These are phyloP conservation scores for Pichia sp. DNA, from an alignment of 1,139 yeast species.

Conservation along the genomic window DNA sequence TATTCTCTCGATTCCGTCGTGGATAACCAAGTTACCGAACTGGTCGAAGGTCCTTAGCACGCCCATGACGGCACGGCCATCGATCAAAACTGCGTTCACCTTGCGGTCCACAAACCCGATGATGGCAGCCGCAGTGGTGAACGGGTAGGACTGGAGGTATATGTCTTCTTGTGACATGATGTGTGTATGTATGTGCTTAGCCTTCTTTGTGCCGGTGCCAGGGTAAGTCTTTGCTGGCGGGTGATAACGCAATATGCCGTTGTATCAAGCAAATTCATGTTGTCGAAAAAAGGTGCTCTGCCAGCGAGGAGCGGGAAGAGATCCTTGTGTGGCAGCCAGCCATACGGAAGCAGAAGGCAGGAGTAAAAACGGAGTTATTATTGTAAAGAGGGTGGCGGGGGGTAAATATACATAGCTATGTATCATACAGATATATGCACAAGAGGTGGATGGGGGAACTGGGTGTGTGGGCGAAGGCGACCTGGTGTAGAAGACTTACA, in stretches of 20 bases:
- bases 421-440: background rate
- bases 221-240: too few species aligned
- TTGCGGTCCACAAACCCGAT: conserved; percentile 91
- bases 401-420: background rate
- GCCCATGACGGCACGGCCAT: conserved; percentile 86
- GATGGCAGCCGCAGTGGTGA: conserved; percentile 95
- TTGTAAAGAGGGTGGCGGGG: background rate
- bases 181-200: background rate
- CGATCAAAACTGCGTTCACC: conserved; percentile 81
- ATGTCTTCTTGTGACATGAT: conserved; percentile 35
- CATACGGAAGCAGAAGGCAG: too few species aligned
- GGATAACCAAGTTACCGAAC: conserved; percentile 87
- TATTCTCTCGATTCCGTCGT: conserved; percentile 85
- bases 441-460: background rate
- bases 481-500: conserved; percentile 28
- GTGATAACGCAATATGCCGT: too few species aligned
- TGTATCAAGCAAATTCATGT: conserved; percentile 1
- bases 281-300: conserved; percentile 1
- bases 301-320: background rate
- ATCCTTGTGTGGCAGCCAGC: too few species aligned
- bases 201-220: too few species aligned
- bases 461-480: too few species aligned
- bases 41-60: conserved; percentile 94
- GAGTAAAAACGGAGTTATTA: background rate
- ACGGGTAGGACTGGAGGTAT: conserved; percentile 69